Percentiles rank a stretch among this genome's conserved stretches.
phyloP scores from a whole-genome alignment of 2,329 filamentous ascomycete species.

The Apiospora phragmitis region DNA sequence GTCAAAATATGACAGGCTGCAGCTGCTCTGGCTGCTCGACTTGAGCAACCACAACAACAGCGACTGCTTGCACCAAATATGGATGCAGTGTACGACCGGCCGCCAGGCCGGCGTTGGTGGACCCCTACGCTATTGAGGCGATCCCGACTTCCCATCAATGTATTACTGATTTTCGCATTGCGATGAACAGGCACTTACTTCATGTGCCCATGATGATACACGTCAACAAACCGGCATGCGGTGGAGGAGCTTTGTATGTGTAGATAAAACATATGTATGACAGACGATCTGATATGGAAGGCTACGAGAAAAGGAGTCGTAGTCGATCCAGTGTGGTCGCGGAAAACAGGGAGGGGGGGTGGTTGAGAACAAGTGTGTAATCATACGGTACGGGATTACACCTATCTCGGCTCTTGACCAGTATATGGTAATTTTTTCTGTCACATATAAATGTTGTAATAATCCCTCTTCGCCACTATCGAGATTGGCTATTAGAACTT shows the following conservation, averaged over 20 bases:
- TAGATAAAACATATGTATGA: constrained; percentile 4
- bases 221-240: constrained; percentile 4
- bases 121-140: background rate
- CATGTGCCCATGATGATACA: constrained; percentile 14
- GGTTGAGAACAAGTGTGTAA: background rate
- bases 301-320: background rate
- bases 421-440: background rate
- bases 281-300: background rate
- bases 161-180: constrained; percentile 32
- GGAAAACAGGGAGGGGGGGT: background rate
- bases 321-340: background rate
- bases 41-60: background rate
- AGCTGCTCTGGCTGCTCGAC: constrained; percentile 11
- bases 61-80: background rate
- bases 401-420: background rate
- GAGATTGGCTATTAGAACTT: background rate
- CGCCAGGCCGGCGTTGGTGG: background rate
- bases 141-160: constrained; percentile 18
- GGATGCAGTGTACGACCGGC: constrained; percentile 3
- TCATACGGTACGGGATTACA: background rate
- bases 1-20: constrained; percentile 1
- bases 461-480: background rate
- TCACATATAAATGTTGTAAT: constrained; percentile 7
- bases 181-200: constrained; percentile 22
- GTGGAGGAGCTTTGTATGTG: constrained; percentile 3